phyloP scores from a whole-genome alignment of 2,329 filamentous ascomycete genomes.

The Fusarium xylarioides region DNA sequence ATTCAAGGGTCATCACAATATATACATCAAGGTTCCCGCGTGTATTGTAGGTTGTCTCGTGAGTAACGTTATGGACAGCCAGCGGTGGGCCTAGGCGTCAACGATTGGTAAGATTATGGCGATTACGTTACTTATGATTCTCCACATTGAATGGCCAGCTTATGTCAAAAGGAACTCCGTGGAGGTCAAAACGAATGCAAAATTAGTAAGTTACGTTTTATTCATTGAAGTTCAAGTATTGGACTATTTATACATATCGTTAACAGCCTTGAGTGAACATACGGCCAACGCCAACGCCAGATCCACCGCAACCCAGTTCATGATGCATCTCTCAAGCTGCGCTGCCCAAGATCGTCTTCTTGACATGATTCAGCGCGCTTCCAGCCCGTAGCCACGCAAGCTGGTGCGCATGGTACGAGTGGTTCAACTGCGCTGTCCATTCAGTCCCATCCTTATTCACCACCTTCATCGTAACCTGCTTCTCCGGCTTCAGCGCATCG shows the following conservation, averaged over 20 bases:
- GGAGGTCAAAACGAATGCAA: not conserved
- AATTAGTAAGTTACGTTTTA: not conserved
- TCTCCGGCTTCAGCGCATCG: not conserved
- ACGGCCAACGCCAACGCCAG: not conserved
- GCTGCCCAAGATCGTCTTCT: not conserved
- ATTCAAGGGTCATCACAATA: not conserved
- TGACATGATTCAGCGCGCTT: slow-evolving; percentile 25
- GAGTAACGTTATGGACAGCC: not conserved
- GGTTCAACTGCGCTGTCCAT: slow-evolving; percentile 21
- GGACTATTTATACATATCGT: too few relatives aligned
- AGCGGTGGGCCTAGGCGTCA: not conserved
- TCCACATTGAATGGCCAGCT: not conserved
- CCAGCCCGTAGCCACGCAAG: slow-evolving; percentile 18
- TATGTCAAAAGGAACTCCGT: not conserved
- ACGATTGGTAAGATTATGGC: not conserved
- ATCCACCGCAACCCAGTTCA: rapidly evolving
- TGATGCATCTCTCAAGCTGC: not conserved
- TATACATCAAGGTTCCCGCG: not conserved
- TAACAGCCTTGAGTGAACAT: not conserved
- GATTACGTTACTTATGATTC: not conserved
- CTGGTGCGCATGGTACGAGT: slow-evolving; percentile 18
- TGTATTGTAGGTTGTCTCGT: not conserved
- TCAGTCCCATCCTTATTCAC: not conserved
- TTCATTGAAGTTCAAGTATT: not conserved
- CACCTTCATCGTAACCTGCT: slow-evolving; percentile 21